Evolutionary conservation across 208 protist genomes (phyloP), one percentile per base, ranked within the genome.

Genomic region (Trypanosoma cruzi): DNA sequence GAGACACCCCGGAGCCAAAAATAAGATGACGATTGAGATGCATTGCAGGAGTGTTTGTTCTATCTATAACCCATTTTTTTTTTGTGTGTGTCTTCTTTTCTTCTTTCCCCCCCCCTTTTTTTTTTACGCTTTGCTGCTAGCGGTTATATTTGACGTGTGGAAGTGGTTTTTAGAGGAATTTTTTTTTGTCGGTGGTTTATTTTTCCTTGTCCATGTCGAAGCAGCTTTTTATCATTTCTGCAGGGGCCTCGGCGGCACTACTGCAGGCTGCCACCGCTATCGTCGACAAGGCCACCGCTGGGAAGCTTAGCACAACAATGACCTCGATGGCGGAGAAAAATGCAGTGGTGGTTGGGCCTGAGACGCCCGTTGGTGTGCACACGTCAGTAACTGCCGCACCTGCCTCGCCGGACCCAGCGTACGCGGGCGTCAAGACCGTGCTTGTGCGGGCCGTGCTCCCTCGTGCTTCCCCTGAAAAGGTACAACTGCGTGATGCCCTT

Each of bases 401-500:
- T 31, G 56, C 60, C 34, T 46, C 59, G 22, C 64, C 44, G 16
- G 32, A 34, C n/a, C 34, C 65, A 14, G 72, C 76, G 18, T 95
- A 91, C 77, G 73, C 70, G 14, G 85, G 81, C 29, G 82, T 90
- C 24, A 68, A 79, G 64, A 86, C 89, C 0, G 76, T 79, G 24
- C 64, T 96, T 11, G 80, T 96, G 26, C 87, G 90, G 32, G 85
- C 88, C 10, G 72, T 96, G 28, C 79, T 93, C 24, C 90, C 90
- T 13, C 83, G 86, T 37, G 22, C 65, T 8, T 65, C 77, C 31
- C 59, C 73, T 20, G 84, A 82, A 31, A 72, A 59, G 32, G 74
- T 96, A 63, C 85, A 85, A 75, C 66, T 91, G 72, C 87, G 90
- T 22, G 90, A 96, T 53, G 63, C 79, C 13, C n/a, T 96, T 14